A percentile compares a stretch with the other conserved stretches of the same genome.
These are phyloP conservation scores for Ogataea glucozyma DNA, from an alignment of 805 yeast species.

Conservation along the genomic window DNA sequence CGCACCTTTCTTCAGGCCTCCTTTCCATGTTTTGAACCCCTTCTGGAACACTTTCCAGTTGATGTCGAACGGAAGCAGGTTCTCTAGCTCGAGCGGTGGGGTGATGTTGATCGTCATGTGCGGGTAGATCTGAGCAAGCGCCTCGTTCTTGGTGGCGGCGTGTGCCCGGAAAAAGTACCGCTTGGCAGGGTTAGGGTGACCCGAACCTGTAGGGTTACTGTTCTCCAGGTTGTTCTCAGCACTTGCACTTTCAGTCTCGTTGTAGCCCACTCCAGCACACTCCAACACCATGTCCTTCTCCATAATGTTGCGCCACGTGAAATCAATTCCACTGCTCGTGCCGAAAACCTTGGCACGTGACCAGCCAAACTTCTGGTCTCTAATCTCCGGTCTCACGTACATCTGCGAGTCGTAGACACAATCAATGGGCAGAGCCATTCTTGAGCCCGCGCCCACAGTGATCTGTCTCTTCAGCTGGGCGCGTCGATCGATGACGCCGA, in stretches of 20 bases:
- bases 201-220: too few relatives aligned
- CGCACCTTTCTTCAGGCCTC: conserved; percentile 61
- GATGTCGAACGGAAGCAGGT: conserved; percentile 80
- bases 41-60: conserved; percentile 77
- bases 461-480: conserved; percentile 36
- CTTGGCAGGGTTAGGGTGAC: too few relatives aligned
- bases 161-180: conserved; percentile 66
- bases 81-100: conserved; percentile 85
- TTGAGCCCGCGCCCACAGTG: conserved; percentile 53
- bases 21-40: conserved; percentile 66
- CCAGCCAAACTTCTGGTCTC: conserved; percentile 61
- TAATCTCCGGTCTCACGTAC: conserved; percentile 60
- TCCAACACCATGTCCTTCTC: conserved; percentile 53
- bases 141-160: conserved; percentile 67
- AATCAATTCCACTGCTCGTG: conserved; percentile 14
- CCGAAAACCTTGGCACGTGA: conserved; percentile 46
- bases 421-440: conserved; percentile 73
- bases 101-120: conserved; percentile 75
- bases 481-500: conserved; percentile 38
- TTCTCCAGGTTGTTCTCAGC: too few relatives aligned
- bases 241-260: too few relatives aligned
- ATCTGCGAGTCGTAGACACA: conserved; percentile 59
- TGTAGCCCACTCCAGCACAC: too few relatives aligned
- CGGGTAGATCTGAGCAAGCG: conserved; percentile 75
- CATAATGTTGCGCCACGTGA: conserved; percentile 67